Percentiles rank a stretch among this genome's conserved stretches.
Evolutionary conservation across 2,329 filamentous ascomycete species (phyloP).

Genomic region (Onygenales sp.): DNA sequence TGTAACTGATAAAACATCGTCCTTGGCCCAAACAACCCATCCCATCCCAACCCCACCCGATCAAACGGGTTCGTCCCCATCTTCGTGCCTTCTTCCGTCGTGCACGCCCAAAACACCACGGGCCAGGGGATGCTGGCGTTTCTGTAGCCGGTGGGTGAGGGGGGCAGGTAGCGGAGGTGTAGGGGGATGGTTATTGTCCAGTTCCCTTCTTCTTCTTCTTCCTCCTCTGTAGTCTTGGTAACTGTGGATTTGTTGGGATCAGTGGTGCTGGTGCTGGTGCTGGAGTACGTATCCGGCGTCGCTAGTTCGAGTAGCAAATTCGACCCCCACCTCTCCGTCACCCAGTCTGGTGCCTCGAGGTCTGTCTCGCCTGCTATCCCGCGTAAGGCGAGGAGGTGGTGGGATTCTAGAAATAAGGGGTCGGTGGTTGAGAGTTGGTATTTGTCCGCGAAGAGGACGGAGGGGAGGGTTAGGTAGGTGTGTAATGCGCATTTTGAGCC

Average conservation of each 20-base stretch:
- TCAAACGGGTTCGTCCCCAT: conserved; percentile 79
- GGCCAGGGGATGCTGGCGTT: conserved; percentile 64
- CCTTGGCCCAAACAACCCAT: conserved; percentile 62
- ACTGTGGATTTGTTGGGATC: background rate
- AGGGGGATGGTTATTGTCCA: conserved; percentile 55
- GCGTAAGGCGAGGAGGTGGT: conserved; percentile 62
- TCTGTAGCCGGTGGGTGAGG: conserved; percentile 46
- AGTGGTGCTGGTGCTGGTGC: background rate
- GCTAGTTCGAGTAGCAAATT: conserved; percentile 66
- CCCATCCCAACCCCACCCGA: conserved; percentile 72
- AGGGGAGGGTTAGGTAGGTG: conserved; percentile 74
- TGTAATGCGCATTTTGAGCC: conserved; percentile 61
- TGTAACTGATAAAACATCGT: conserved; percentile 77
- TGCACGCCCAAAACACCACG: conserved; percentile 83
- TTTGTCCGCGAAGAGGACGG: conserved; percentile 71
- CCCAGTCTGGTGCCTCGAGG: conserved; percentile 82
- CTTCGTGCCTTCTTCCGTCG: conserved; percentile 42
- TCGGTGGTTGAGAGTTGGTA: conserved; percentile 59
- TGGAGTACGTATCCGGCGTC: conserved; percentile 32
- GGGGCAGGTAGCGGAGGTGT: conserved; percentile 73
- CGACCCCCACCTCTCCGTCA: conserved; percentile 67
- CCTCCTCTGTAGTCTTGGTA: background rate
- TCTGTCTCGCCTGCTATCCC: conserved; percentile 70
- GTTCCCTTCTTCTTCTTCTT: conserved; percentile 8
- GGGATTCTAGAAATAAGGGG: conserved; percentile 65